Conservation (phyloP, 2,329 filamentous ascomycete genomes). For the Ophiostoma fasciatum region DNA sequence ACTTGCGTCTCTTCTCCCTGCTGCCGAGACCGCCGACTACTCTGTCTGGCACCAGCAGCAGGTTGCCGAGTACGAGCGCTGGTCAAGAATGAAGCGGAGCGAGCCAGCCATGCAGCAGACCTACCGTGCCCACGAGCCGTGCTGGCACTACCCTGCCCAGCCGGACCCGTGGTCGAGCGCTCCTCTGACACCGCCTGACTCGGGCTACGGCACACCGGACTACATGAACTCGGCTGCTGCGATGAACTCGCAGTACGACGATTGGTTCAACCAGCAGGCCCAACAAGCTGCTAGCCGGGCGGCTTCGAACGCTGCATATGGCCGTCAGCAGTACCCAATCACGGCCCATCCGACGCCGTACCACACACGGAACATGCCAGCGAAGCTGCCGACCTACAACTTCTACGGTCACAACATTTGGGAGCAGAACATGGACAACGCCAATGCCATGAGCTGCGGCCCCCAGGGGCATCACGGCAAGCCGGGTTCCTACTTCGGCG, state of each 20-base stretch:
- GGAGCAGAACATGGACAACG: constrained; percentile 34
- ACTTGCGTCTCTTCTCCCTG: constrained; percentile 21
- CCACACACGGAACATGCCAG: constrained; percentile 26
- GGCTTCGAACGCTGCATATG: constrained; percentile 17
- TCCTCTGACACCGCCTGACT: constrained; percentile 44
- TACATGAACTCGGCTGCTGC: constrained; percentile 40
- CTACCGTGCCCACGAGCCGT: constrained; percentile 30
- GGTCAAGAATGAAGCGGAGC: constrained; percentile 26
- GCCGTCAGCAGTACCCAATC: constrained; percentile 11
- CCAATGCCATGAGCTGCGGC: constrained; percentile 27
- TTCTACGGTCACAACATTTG: constrained; percentile 32
- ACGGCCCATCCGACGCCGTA: constrained; percentile 22
- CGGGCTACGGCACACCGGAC: constrained; percentile 46
- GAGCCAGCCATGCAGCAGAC: constrained; percentile 16
- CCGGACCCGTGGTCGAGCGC: constrained; percentile 25
- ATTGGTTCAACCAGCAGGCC: constrained; percentile 36
- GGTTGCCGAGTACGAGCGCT: constrained; percentile 35
- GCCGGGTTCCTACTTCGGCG: constrained; percentile 30
- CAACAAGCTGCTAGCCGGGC: constrained; percentile 26
- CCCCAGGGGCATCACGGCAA: constrained; percentile 26
- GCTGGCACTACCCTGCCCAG: constrained; percentile 23
- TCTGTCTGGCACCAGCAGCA: constrained; percentile 38
- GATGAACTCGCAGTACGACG: constrained; percentile 39
- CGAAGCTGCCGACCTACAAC: constrained; percentile 26
- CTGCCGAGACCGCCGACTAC: constrained; percentile 23